A percentile compares a stretch with the other conserved stretches of the same genome.
Conservation (phyloP, 495 filamentous ascomycete genomes). For the Podospora sp. region DNA sequence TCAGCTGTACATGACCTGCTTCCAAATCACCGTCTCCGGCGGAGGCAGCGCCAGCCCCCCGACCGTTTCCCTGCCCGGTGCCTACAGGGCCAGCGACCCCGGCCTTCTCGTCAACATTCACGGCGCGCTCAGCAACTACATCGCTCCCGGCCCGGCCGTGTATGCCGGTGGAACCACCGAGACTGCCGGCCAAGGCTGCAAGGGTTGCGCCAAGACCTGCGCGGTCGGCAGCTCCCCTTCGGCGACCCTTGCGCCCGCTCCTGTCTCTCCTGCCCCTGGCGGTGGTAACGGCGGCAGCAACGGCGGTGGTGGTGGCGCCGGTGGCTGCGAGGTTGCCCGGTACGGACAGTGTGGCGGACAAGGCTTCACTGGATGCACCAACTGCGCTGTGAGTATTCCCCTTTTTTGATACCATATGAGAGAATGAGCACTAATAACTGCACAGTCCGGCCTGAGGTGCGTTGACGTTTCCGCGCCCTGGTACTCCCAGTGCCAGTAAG, state of each 20-base stretch:
- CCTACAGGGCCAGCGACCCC: slow-evolving; percentile 51
- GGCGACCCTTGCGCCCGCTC: slow-evolving; percentile 27
- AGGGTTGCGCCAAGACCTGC: slow-evolving; percentile 46
- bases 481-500: slow-evolving; percentile 7
- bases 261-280: no score
- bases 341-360: slow-evolving; percentile 52
- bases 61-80: slow-evolving; percentile 49
- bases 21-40: slow-evolving; percentile 46
- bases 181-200: slow-evolving; percentile 39
- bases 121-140: slow-evolving; percentile 36
- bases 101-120: slow-evolving; percentile 57
- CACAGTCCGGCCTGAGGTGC: slow-evolving; percentile 32
- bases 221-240: slow-evolving; percentile 35
- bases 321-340: slow-evolving; percentile 38
- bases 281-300: slow-evolving; percentile 4
- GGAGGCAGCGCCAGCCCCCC: slow-evolving; percentile 40
- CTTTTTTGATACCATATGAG: not conserved
- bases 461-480: slow-evolving; percentile 18
- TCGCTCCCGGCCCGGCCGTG: slow-evolving; percentile 45
- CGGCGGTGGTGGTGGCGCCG: slow-evolving; percentile 29
- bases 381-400: slow-evolving; percentile 41
- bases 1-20: slow-evolving; percentile 58
- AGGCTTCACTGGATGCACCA: slow-evolving; percentile 48
- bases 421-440: slow-evolving; percentile 8
- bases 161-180: slow-evolving; percentile 44